These are phyloP conservation scores for Bacterosira constricta DNA, from an alignment of 108 stramenopile genomes.

Conservation along the genomic window DNA sequence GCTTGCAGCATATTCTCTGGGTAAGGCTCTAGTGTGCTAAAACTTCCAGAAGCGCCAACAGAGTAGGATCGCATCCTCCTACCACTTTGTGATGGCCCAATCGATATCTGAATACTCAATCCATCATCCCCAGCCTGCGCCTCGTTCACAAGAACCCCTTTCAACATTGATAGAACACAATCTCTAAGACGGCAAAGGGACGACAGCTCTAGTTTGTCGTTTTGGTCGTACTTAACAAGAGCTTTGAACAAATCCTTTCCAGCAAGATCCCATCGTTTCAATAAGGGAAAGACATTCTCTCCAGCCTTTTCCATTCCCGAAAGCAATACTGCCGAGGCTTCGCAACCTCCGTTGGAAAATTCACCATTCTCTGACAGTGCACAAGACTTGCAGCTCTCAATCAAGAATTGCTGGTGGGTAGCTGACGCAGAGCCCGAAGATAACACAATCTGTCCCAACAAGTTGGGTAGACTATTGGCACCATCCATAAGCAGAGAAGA, in stretches of 20 bases:
- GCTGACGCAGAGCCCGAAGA: constrained; percentile 14
- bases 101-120: constrained; percentile 56
- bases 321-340: constrained; percentile 53
- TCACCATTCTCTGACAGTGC: constrained; percentile 19
- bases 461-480: constrained; percentile 35
- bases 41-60: constrained; percentile 59
- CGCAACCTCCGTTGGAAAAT: constrained; percentile 37
- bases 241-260: constrained; percentile 60
- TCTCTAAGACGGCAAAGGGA: constrained; percentile 25
- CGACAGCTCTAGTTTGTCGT: not conserved
- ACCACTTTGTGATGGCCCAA: constrained; percentile 73
- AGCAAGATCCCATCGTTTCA: constrained; percentile 59
- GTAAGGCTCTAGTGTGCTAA: constrained; percentile 59
- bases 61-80: constrained; percentile 80
- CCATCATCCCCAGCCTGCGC: constrained; percentile 33
- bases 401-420: constrained; percentile 31
- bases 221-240: constrained; percentile 10
- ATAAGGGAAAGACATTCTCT: constrained; percentile 65
- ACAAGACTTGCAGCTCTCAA: constrained; percentile 27
- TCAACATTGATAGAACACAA: constrained; percentile 64
- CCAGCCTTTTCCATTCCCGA: constrained; percentile 67
- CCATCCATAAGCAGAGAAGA: constrained; percentile 63
- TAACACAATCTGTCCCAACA: constrained; percentile 40
- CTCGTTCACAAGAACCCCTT: constrained; percentile 60
- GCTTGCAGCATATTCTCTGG: constrained; percentile 66